Evolutionary conservation across 2,329 filamentous ascomycete genomes (phyloP), one percentile per base, ranked within the genome.

Genomic region (Plectosphaerella cucumerina): DNA sequence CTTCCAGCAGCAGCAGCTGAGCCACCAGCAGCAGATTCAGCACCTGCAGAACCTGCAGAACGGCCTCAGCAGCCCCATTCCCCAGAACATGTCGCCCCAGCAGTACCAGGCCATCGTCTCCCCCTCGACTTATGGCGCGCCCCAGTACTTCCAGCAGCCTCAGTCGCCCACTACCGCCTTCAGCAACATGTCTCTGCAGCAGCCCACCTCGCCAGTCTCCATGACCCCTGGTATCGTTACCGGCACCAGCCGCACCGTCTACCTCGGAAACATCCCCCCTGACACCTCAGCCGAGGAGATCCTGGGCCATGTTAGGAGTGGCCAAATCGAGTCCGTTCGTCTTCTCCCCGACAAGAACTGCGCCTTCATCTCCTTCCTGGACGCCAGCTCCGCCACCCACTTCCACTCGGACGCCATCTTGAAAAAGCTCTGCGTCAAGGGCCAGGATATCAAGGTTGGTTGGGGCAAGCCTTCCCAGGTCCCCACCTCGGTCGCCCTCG

Each of bases 341-440:
- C 81, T 99, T 58, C 79, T 99, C 50, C 90, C 93, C 21, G 94
- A 99, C 74, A 99, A 97, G 89, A 99, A 97, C 80, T 99, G 94
- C 66, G 94, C 94, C 52, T 99, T 99, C 78, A 97, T 99, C 67
- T 99, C 94, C 8, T 99, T 99, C 77, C 79, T 99, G 58, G 94
- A 99, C 65, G 91, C 92, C 62, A 96, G 92, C 74, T 97, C 94
- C 26, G 94, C 94, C 51, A 97, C 93, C 20, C 94, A 99, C 69
- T 99, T 99, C 75, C 94, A 99, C 77, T 99, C 94, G 18, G 94
- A 99, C 78, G 94, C 94, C 60, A 99, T 99, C 73, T 82, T 99
- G 81, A 99, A 99, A 80, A 99, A 97, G 80, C 84, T 99, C 67
- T 92, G 92, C 62, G 96, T 99, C 76, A 92, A 96, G 73, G 93